Conservation (phyloP, 2,329 filamentous ascomycete species). For the Penicillium vulpinum region DNA sequence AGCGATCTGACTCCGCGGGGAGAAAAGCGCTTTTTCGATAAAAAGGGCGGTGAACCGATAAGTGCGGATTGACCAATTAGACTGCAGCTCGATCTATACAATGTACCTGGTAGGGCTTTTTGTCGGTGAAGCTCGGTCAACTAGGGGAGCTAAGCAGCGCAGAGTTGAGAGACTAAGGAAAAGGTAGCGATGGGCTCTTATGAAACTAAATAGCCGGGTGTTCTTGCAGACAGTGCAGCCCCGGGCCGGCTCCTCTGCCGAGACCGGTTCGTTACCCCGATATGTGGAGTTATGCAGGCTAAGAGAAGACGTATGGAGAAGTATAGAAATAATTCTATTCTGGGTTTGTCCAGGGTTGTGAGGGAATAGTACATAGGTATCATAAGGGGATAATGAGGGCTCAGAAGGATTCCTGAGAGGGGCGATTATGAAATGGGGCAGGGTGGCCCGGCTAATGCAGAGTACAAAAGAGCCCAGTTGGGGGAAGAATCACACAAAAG, state of each 20-base stretch:
- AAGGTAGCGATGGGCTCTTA: background rate
- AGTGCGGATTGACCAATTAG: slow-evolving; percentile 24
- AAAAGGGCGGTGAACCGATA: slow-evolving; percentile 41
- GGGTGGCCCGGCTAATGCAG: slow-evolving; percentile 21
- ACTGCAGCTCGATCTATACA: background rate
- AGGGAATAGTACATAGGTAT: slow-evolving; percentile 18
- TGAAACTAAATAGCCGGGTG: background rate
- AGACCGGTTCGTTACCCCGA: slow-evolving; percentile 9
- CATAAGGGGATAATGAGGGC: slow-evolving; percentile 3
- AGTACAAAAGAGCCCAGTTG: slow-evolving; percentile 4
- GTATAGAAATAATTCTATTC: slow-evolving; percentile 14
- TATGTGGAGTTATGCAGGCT: slow-evolving; percentile 4
- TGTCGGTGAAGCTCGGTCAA: background rate
- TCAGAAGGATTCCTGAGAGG: background rate
- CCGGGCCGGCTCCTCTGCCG: slow-evolving; percentile 6
- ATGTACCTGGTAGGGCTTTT: background rate
- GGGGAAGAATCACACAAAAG: slow-evolving; percentile 17
- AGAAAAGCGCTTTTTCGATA: slow-evolving; percentile 23
- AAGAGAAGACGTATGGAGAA: background rate
- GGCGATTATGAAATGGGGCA: slow-evolving; percentile 16
- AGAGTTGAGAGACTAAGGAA: too few relatives aligned
- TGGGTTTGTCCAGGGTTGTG: slow-evolving; percentile 1
- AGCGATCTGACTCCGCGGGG: slow-evolving; percentile 21
- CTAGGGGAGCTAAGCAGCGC: background rate
- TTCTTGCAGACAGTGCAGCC: background rate